Percentiles rank a stretch among this genome's conserved stretches.
Conservation (phyloP, 139 green algal species). For the Chlamydomonas sphaeroides region DNA sequence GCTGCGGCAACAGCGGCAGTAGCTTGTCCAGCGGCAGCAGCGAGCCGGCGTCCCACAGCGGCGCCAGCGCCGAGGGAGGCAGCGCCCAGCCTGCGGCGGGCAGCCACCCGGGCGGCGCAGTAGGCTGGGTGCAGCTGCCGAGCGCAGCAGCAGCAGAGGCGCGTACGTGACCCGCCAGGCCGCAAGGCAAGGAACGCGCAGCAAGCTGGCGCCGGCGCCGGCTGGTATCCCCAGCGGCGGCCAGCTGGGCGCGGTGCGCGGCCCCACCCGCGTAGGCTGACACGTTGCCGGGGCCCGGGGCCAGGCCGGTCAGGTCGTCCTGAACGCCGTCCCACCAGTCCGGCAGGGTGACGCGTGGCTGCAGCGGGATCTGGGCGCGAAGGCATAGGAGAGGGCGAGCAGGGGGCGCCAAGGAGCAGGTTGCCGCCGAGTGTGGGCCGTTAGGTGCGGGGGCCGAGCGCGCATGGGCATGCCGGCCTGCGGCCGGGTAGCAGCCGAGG, state of each 20-base stretch:
- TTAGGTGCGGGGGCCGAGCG: no score
- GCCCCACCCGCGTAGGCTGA: neutral
- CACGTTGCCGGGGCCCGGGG: neutral
- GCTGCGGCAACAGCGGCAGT: neutral
- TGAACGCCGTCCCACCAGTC: neutral
- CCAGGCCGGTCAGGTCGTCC: neutral
- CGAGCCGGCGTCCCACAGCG: neutral
- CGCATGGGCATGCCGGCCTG: no score
- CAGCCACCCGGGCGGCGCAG: no score
- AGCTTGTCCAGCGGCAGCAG: constrained; percentile 35
- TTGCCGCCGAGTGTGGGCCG: no score
- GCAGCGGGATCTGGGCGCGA: neutral
- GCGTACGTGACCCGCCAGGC: neutral
- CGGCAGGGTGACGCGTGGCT: neutral
- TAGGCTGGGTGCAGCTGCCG: neutral
- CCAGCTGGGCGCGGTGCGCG: no score
- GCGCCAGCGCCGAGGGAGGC: neutral
- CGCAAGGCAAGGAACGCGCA: neutral
- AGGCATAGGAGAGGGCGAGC: no score
- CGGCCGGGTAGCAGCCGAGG: no score
- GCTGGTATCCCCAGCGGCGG: neutral
- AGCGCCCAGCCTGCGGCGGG: constrained; percentile 9
- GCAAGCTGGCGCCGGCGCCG: no score
- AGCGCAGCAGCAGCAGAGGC: neutral
- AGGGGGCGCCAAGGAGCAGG: no score